These are phyloP conservation scores for Protomyces lactucae-debilis DNA, from an alignment of 1,139 yeast genomes.

Conservation along the genomic window DNA sequence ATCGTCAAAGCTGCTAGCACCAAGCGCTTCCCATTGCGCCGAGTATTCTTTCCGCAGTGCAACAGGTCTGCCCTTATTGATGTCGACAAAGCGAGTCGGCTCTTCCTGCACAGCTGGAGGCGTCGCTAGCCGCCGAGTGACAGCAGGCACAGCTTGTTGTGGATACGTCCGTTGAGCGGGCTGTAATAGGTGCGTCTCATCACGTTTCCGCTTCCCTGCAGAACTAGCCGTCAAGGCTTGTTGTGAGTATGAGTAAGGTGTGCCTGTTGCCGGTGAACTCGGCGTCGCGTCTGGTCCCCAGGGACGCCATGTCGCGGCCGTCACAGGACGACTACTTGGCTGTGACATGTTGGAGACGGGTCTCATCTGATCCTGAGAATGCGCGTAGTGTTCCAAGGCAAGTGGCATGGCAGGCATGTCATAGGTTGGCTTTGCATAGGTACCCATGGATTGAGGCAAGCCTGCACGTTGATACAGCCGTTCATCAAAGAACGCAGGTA, in stretches of 20 bases:
- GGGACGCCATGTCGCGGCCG: neutral
- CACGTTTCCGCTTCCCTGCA: neutral
- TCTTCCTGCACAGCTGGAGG: neutral
- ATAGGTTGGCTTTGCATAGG: neutral
- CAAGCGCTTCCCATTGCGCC: neutral
- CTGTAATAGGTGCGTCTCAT: neutral
- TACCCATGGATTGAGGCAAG: neutral
- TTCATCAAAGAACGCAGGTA: neutral
- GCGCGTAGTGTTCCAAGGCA: too few species aligned
- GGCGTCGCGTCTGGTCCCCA: neutral
- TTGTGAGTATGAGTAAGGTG: neutral
- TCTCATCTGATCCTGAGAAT: neutral
- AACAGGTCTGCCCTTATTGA: neutral
- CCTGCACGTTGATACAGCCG: neutral
- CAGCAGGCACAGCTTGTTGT: neutral
- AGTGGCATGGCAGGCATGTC: too few species aligned
- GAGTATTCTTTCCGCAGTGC: constrained; percentile 5
- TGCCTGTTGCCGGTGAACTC: neutral
- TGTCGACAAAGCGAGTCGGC: neutral
- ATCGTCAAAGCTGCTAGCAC: constrained; percentile 36
- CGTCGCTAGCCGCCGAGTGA: neutral
- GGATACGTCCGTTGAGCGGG: neutral
- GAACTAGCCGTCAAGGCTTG: neutral
- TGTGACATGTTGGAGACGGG: neutral
- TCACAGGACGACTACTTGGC: neutral